Conservation (phyloP, 148 eudicot genomes). For the Polygonum maritimum region DNA sequence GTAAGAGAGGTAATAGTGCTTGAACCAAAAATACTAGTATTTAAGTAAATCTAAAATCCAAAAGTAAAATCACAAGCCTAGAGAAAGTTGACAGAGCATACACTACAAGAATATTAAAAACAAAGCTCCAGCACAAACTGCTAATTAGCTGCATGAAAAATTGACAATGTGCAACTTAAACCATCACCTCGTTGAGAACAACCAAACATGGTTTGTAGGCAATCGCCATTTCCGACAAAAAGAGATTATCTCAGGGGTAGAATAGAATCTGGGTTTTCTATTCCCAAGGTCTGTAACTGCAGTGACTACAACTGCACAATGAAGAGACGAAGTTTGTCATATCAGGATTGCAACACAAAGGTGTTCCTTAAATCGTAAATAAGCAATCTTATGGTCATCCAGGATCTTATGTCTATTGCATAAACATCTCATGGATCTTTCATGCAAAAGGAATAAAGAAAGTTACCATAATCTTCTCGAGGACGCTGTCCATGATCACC, state of each 20-base stretch:
- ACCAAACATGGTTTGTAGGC: slow-evolving; percentile 93
- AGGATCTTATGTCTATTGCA: background rate
- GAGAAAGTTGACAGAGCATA: background rate
- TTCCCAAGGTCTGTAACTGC: slow-evolving; percentile 80
- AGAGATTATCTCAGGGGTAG: slow-evolving; percentile 83
- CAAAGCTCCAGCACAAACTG: background rate
- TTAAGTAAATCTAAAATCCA: background rate
- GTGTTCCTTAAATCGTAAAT: background rate
- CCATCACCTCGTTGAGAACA: slow-evolving; percentile 83
- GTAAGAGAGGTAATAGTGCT: background rate
- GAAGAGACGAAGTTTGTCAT: slow-evolving; percentile 12
- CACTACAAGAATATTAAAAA: background rate
- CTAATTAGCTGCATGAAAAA: background rate
- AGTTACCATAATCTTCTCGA: slow-evolving; percentile 63
- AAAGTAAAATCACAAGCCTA: background rate
- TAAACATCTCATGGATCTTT: background rate
- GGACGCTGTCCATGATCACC: slow-evolving; percentile 99
- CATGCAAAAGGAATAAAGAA: background rate
- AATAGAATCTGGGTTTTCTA: slow-evolving; percentile 86
- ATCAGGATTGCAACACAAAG: background rate
- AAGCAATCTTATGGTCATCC: background rate
- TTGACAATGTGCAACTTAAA: background rate
- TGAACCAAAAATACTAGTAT: background rate
- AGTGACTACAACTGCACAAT: slow-evolving; percentile 75
- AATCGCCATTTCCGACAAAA: slow-evolving; percentile 93